Evolutionary conservation across 495 filamentous ascomycete species (phyloP).

Genomic region (Gamarada debralockiae): DNA sequence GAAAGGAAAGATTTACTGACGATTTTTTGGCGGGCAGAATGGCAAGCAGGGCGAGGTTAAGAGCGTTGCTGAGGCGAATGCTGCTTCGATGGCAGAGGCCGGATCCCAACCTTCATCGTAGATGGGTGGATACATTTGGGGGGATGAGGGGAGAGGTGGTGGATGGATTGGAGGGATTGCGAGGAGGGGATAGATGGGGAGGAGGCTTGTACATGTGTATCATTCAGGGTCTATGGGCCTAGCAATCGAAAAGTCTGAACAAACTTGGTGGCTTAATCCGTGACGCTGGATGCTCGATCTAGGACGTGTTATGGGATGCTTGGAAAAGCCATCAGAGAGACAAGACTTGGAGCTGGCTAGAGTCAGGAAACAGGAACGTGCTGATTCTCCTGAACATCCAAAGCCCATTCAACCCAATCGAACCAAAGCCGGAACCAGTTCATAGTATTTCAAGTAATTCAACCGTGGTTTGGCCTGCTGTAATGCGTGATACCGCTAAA

Average conservation of each 20-base stretch:
- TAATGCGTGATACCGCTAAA: too few species aligned
- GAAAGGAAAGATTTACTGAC: slow-evolving; percentile 15
- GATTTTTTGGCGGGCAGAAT: slow-evolving; percentile 51
- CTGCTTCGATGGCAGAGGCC: slow-evolving; percentile 50
- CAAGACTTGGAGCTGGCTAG: too few species aligned
- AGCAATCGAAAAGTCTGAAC: slow-evolving; percentile 11
- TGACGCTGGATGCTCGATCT: too few species aligned
- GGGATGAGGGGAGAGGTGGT: background rate
- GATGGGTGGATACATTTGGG: background rate
- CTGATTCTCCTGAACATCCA: too few species aligned
- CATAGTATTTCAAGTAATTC: too few species aligned
- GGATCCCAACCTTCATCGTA: slow-evolving; percentile 11
- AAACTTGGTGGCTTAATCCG: background rate
- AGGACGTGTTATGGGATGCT: too few species aligned
- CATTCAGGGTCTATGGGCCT: slow-evolving; percentile 10
- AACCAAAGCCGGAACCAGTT: too few species aligned
- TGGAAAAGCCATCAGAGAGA: too few species aligned
- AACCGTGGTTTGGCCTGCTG: too few species aligned
- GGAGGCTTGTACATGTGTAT: slow-evolving; percentile 26
- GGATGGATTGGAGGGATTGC: background rate
- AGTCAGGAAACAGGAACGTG: too few species aligned
- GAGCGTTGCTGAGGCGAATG: slow-evolving; percentile 70
- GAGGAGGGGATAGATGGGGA: background rate
- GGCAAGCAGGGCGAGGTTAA: slow-evolving; percentile 92
- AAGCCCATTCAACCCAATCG: too few species aligned